Evolutionary conservation across 345 rosid species (phyloP), one percentile per base, ranked within the genome.

Genomic region (Abelmoschus esculentus): DNA sequence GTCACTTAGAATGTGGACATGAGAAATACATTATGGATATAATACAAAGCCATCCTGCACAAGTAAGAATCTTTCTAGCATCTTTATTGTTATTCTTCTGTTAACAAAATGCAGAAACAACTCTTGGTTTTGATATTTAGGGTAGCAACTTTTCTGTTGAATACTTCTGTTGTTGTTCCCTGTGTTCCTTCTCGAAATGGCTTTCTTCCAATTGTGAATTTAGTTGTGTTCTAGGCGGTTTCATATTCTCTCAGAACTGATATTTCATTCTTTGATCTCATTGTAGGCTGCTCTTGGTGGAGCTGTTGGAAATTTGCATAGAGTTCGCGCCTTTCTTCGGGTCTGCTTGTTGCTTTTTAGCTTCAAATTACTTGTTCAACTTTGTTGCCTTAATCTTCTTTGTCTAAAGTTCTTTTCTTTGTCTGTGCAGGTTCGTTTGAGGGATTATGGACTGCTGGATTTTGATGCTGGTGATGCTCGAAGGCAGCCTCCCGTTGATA

Each of bases 401-500:
- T 42, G 68, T 53, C 64, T 42, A 38, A 50, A n/a, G 54, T 49
- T 40, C 54, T 77, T 70, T 2, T 75, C 58, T 68, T 57, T 63
- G 59, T 28, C 73, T 62, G 15, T 73, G 71, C 86, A 96, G 98
- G 86, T 96, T 71, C 97, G 98, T 65, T 81, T 92, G 72, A 89
- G 97, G 79, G 99, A 92, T 80, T 96, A 90, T 73, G 99, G 99
- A 66, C 74, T 75, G 74, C 83, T 96, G 66, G 98, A 96, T 87
- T 96, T 96, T 75, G 98, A 92, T 78, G 84, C 91, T 7, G 80
- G 84, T 61, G 98, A 96, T 80, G 78, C 84, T 66, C 96, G 86
- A 72, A 86, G 97, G 82, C 99, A 96, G 83, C 99, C 99, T 73
- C 98, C 99, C 7, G 87, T 92, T 73, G 99, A 96, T 80, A 96